Conservation (phyloP, 225 moss, liverwort and hornwort species). For the Polytrichum commune region DNA sequence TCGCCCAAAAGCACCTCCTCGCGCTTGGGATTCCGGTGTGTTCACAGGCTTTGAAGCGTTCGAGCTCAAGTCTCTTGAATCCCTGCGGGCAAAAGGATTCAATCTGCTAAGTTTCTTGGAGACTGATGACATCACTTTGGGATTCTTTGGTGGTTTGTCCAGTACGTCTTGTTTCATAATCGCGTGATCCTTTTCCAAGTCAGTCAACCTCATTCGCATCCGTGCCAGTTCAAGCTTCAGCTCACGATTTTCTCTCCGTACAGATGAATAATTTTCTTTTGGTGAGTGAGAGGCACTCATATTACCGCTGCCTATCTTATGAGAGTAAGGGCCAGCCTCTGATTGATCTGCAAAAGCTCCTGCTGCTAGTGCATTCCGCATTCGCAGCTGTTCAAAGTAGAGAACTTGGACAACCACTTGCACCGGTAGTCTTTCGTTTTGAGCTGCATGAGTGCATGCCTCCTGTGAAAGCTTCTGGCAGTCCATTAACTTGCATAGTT, state of each 20-base stretch:
- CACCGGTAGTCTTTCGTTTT: slow-evolving; percentile 63
- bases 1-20: slow-evolving; percentile 55
- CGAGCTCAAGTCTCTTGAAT: slow-evolving; percentile 5
- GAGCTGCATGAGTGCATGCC: slow-evolving; percentile 65
- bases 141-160: slow-evolving; percentile 26
- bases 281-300: slow-evolving; percentile 55
- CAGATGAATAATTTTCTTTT: slow-evolving; percentile 55
- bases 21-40: slow-evolving; percentile 63
- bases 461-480: slow-evolving; percentile 68
- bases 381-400: slow-evolving; percentile 63
- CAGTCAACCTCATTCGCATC: slow-evolving; percentile 67
- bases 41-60: slow-evolving; percentile 42
- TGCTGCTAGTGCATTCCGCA: slow-evolving; percentile 50
- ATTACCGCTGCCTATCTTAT: slow-evolving; percentile 35
- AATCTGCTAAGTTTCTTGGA: slow-evolving; percentile 58
- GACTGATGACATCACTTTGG: slow-evolving; percentile 46
- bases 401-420: slow-evolving; percentile 72
- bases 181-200: slow-evolving; percentile 65
- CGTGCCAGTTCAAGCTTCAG: slow-evolving; percentile 64
- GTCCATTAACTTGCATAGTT: slow-evolving; percentile 62
- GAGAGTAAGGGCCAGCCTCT: slow-evolving; percentile 40
- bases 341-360: slow-evolving; percentile 22
- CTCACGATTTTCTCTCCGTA: slow-evolving; percentile 59
- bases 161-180: slow-evolving; percentile 58
- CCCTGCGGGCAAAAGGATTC: slow-evolving; percentile 45